Conservation (phyloP, 164 flowering plant species). For the Tinospora cordifolia region DNA sequence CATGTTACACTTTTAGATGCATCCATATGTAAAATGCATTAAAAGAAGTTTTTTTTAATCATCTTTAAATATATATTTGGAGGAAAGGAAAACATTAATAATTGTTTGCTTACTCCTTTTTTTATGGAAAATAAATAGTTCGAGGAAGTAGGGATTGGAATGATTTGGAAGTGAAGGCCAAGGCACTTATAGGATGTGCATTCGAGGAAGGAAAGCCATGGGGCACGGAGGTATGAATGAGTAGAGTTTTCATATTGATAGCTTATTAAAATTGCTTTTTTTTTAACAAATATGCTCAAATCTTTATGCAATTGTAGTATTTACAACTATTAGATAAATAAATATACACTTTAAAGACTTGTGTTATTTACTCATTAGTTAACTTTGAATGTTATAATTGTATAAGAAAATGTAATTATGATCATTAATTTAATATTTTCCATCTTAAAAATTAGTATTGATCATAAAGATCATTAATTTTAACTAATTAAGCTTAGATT, state of each 20-base stretch:
- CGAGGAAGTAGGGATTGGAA: slow-evolving; percentile 15
- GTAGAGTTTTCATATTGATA: neutral
- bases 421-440: neutral
- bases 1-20: no score
- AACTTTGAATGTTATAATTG: no score
- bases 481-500: no score
- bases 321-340: no score
- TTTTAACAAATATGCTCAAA: no score
- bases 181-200: slow-evolving; percentile 17
- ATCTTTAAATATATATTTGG: neutral
- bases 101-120: neutral
- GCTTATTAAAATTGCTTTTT: no score
- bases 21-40: no score
- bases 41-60: neutral
- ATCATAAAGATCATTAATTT: no score
- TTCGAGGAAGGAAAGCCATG: slow-evolving; percentile 23
- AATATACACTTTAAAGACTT: no score
- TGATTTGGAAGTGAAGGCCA: slow-evolving; percentile 20
- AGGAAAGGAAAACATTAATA: neutral
- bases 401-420: no score
- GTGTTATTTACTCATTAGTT: no score
- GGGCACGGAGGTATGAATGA: slow-evolving; percentile 20
- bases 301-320: no score
- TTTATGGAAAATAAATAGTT: slow-evolving; percentile 11
- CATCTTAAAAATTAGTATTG: neutral